phyloP scores from a whole-genome alignment of 2,329 filamentous ascomycete species.

The Aphanocladium album region DNA sequence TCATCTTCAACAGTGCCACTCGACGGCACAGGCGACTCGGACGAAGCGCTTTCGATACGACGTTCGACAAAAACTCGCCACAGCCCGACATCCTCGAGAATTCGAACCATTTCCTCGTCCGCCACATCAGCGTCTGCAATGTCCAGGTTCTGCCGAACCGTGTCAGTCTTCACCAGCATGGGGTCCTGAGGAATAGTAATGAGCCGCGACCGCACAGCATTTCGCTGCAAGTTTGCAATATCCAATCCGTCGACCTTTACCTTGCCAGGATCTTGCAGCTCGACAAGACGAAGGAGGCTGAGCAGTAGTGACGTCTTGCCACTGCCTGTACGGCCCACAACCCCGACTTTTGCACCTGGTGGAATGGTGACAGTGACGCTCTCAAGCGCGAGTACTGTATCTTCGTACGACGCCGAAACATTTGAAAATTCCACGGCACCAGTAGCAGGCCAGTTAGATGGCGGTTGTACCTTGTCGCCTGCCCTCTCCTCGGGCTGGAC shows the following conservation, averaged over 20 bases:
- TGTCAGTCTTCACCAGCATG: slow-evolving; percentile 16
- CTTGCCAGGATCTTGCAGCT: slow-evolving; percentile 30
- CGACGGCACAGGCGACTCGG: too few relatives aligned
- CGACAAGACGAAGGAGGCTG: slow-evolving; percentile 39
- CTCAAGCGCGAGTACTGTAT: slow-evolving; percentile 30
- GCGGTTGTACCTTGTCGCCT: slow-evolving; percentile 3
- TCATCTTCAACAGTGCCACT: too few relatives aligned
- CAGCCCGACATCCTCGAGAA: too few relatives aligned
- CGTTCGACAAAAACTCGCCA: too few relatives aligned
- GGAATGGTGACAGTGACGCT: slow-evolving; percentile 39
- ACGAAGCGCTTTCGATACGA: too few relatives aligned
- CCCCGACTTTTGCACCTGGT: slow-evolving; percentile 39
- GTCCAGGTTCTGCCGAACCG: slow-evolving; percentile 15
- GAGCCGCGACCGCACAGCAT: slow-evolving; percentile 36
- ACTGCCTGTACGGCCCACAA: slow-evolving; percentile 45
- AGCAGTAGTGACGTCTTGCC: slow-evolving; percentile 45
- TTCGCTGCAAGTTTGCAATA: slow-evolving; percentile 33
- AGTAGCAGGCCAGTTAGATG: slow-evolving; percentile 18
- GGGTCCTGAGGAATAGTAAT: slow-evolving; percentile 18
- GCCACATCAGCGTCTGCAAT: slow-evolving; percentile 6
- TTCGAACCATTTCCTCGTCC: slow-evolving; percentile 16
- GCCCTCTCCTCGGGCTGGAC: slow-evolving; percentile 18
- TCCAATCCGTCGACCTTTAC: slow-evolving; percentile 39
- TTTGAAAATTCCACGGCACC: slow-evolving; percentile 18
- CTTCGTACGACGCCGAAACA: slow-evolving; percentile 17